Evolutionary conservation across 2,329 filamentous ascomycete species (phyloP).

Genomic region (Aspergillus persii): DNA sequence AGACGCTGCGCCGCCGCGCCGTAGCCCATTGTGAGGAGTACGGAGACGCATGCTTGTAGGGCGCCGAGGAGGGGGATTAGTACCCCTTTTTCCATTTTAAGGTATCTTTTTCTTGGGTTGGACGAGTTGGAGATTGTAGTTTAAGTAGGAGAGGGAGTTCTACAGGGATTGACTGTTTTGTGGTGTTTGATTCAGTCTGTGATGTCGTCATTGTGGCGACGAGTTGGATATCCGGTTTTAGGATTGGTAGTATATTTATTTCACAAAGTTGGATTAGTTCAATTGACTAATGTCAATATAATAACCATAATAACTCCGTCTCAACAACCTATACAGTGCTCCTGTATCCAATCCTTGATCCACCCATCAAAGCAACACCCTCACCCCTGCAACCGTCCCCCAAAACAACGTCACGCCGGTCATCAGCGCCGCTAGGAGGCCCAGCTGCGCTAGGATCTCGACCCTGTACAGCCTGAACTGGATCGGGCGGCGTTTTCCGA

Average conservation of each 20-base stretch:
- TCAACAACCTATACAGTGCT: not conserved
- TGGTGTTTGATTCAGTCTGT: not conserved
- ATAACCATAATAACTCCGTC: too few relatives aligned
- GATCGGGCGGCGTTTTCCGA: conserved; percentile 24
- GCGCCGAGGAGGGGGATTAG: conserved; percentile 49
- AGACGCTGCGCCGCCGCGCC: conserved; percentile 51
- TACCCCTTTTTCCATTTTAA: conserved; percentile 17
- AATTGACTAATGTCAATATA: too few relatives aligned
- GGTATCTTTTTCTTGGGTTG: not conserved
- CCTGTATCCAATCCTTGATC: not conserved
- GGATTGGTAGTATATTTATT: not conserved
- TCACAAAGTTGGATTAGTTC: too few relatives aligned
- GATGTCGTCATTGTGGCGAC: not conserved
- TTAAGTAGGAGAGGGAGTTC: too few relatives aligned
- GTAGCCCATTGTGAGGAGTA: conserved; percentile 54
- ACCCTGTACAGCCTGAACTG: conserved; percentile 24
- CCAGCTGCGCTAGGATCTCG: conserved; percentile 25
- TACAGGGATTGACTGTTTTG: not conserved
- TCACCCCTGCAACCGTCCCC: conserved; percentile 7
- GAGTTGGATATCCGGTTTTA: not conserved
- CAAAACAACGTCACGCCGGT: conserved; percentile 8
- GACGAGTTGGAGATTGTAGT: too few relatives aligned
- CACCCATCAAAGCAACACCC: not conserved
- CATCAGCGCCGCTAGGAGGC: conserved; percentile 22
- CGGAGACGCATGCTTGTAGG: conserved; percentile 54